Evolutionary conservation across 371 early-diverging fungal genomes (phyloP), one percentile per base, ranked within the genome.

Genomic region (Umbelopsis sp.): DNA sequence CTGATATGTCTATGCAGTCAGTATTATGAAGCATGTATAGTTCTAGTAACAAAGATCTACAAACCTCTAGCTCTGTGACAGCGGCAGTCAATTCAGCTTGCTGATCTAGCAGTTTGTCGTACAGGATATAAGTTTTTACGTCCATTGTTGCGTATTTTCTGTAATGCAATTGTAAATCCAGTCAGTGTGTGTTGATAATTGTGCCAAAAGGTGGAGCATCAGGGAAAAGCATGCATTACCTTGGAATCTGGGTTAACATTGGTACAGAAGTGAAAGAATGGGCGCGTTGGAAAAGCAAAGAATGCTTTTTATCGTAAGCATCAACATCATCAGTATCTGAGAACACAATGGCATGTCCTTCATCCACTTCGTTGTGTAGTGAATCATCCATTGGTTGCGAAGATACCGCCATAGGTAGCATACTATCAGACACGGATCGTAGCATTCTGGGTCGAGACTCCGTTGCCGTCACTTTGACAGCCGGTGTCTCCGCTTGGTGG

Each of bases 31-130:
- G 57, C 48, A 29, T 35, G 18, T 12, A 57, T 12, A 18, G 11
- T 29, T 32, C 6, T 1, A 3, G 7, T 3, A 35, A 14, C 52
- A 24, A 57, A 32, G 0, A 0, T 35, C 32, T 20, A 6, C 37
- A 37, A 5, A 57, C 57, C 57, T 57, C 57, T 35, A 57, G n/a
- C 29, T 57, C 57, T 35, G 16, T 57, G 35, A 57, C 57, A 57
- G 57, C 29, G 29, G 57, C 35, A 18, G 57, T 35, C 18, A 84
- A 51, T 0, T 45, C 32, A 0, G 68, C 44, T 25, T 84, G 80
- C 48, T 80, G 77, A 12, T 74, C 73, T 32, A 70, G 72, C n/a
- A 84, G 57, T 10, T 69, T 69, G 46, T 81, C 80, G 63, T 79
- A 84, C 1, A 72, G 24, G 12, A 81, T 44, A 50, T 81, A 84